A percentile compares a stretch with the other conserved stretches of the same genome.
phyloP scores from a whole-genome alignment of 805 yeast species.

The Ogataea kodamae region DNA sequence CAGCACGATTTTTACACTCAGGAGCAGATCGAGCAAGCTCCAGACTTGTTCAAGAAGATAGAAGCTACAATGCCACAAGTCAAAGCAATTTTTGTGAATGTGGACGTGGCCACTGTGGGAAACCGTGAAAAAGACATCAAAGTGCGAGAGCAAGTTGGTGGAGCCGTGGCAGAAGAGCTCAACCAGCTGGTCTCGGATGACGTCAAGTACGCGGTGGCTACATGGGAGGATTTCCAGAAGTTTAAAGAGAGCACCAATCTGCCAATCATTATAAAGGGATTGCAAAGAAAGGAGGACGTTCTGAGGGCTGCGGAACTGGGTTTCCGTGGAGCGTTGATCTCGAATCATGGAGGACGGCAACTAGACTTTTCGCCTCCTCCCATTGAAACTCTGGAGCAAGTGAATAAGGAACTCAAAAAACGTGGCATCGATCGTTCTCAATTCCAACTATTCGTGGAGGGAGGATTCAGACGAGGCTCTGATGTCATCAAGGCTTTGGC shows the following conservation, averaged over 20 bases:
- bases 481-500: conserved; percentile 42
- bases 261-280: conserved; percentile 57
- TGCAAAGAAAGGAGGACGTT: conserved; percentile 66
- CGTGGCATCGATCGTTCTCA: conserved; percentile 47
- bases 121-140: conserved; percentile 83
- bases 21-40: conserved; percentile 56
- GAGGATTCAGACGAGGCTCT: conserved; percentile 43
- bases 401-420: conserved; percentile 42
- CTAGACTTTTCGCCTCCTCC: conserved; percentile 61
- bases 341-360: conserved; percentile 77
- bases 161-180: conserved; percentile 19
- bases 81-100: conserved; percentile 77
- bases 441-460: conserved; percentile 50
- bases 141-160: conserved; percentile 53
- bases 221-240: conserved; percentile 60
- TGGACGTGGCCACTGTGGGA: conserved; percentile 83
- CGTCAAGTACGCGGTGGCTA: conserved; percentile 35
- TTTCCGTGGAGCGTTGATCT: conserved; percentile 59
- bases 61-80: conserved; percentile 48
- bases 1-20: conserved; percentile 69
- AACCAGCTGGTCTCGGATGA: conserved; percentile 13
- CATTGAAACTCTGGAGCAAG: conserved; percentile 56
- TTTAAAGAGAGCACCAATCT: conserved; percentile 44
- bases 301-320: conserved; percentile 55
- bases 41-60: conserved; percentile 17